Evolutionary conservation across 352 stramenopile species (phyloP).

Genomic region (Blastocystis sp.): DNA sequence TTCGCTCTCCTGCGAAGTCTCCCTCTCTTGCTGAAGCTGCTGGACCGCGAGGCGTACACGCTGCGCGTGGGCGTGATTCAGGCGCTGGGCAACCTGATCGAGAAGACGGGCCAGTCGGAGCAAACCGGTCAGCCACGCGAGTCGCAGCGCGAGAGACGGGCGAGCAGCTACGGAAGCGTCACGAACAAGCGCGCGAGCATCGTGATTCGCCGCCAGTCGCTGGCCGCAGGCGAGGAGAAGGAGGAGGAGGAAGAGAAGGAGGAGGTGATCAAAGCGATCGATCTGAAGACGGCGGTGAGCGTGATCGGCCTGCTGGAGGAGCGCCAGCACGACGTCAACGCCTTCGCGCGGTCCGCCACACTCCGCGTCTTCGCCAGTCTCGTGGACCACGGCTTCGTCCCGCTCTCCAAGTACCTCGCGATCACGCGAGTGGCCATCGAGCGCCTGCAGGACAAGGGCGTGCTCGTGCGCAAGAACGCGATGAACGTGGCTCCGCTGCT

Average conservation of each 20-base stretch:
- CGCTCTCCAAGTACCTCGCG: slow-evolving; percentile 79
- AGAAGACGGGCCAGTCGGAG: slow-evolving; percentile 20
- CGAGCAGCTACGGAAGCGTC: slow-evolving; percentile 7
- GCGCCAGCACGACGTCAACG: slow-evolving; percentile 88
- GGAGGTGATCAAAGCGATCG: neutral
- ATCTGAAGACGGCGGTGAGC: slow-evolving; percentile 77
- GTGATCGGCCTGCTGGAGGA: slow-evolving; percentile 88
- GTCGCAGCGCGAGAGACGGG: neutral
- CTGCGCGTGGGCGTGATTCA: slow-evolving; percentile 35
- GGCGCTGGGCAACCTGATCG: neutral
- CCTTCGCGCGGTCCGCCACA: slow-evolving; percentile 86
- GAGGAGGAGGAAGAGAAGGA: slow-evolving; percentile 39
- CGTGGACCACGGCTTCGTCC: slow-evolving; percentile 84
- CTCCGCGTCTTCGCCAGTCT: slow-evolving; percentile 88
- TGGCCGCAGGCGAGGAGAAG: neutral
- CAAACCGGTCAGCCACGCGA: neutral
- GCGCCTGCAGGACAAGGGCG: slow-evolving; percentile 89
- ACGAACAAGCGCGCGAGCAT: slow-evolving; percentile 37
- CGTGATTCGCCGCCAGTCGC: slow-evolving; percentile 51
- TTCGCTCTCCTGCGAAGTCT: slow-evolving; percentile 45
- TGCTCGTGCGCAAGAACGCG: slow-evolving; percentile 86
- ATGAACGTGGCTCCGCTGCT: slow-evolving; percentile 50
- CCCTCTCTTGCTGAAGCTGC: slow-evolving; percentile 12
- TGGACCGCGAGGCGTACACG: slow-evolving; percentile 26
- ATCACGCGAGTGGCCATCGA: slow-evolving; percentile 85